Base-by-base conservation (phyloP, 192 early-diverging fungal genomes). In the Funneliformis mosseae region DNA sequence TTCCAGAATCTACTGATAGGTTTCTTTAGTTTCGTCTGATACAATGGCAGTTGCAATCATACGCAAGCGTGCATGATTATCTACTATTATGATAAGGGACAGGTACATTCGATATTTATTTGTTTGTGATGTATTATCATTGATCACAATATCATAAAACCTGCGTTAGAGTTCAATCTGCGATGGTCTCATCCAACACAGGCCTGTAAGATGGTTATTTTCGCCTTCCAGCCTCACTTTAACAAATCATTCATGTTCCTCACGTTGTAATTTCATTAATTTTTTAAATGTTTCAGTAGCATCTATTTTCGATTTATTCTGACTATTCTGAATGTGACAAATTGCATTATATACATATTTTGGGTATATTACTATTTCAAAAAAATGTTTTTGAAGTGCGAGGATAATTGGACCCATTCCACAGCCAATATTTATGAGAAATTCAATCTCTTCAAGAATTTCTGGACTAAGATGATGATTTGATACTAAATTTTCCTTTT, bases 1-100 rank as follows among this genome's bases (percentile, higher is more conserved):
- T 33, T 33, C 33, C 3, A 33, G 33, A 33, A 33, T 67, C 64
- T 27, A 67, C 27, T 67, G 64, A 67, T 67, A 67, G 12, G 64
- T 67, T 38, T 67, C 64, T 11, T 67, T 67, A 27, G 27, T 67
- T 33, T 67, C 28, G 38, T 67, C 64, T 67, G 27, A 67, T 62
- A 67, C 0, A 33, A 67, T 27, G 27, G 64, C 28, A 23, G 60
- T 67, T 45, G 10, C 12, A 2, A 23, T 16, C 16, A 61, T 61
- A 18, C 23, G 16, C 3, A 10, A 61, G 0, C 60, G 5, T 61
- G 16, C 5, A 61, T 67, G 28, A 67, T 67, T 67, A 38, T 67
- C 27, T 33, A 67, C 27, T 27, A 38, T 38, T 27, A 67, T 67
- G 3, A 8, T 62, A 23, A 62, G 4, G 8, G 60, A 62, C 23